These are phyloP conservation scores for Trametes pubescens DNA, from an alignment of 1,284 basidiomycete species.

Conservation along the genomic window DNA sequence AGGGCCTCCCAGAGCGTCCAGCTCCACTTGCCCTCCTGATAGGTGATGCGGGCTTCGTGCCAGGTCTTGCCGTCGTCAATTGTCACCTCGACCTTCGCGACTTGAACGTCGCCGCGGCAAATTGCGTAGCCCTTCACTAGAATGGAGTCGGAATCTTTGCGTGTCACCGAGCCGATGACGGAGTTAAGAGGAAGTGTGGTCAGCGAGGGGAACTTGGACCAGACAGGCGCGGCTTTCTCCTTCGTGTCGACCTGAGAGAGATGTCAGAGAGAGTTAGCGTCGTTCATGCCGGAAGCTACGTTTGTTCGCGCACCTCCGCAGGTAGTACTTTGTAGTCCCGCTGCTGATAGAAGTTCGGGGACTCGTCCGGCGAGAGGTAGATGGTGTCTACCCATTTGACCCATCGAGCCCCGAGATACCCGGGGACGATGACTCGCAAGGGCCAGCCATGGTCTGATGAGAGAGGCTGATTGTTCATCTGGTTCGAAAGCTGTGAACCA, in stretches of 20 bases:
- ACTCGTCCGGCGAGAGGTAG: constrained; percentile 59
- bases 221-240: constrained; percentile 49
- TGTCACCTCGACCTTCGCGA: constrained; percentile 60
- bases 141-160: constrained; percentile 40
- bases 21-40: constrained; percentile 71
- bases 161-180: constrained; percentile 54
- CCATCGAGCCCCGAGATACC: constrained; percentile 77
- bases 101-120: constrained; percentile 53
- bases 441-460: constrained; percentile 74
- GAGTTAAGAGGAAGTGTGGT: constrained; percentile 70
- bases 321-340: constrained; percentile 73
- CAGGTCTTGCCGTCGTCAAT: constrained; percentile 60
- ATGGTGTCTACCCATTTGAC: constrained; percentile 81
- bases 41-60: constrained; percentile 60
- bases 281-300: not conserved
- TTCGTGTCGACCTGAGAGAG: constrained; percentile 39
- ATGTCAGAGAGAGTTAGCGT: not conserved
- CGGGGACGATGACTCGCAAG: constrained; percentile 74
- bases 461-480: constrained; percentile 75
- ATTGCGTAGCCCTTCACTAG: constrained; percentile 68
- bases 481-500: constrained; percentile 22
- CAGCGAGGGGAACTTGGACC: constrained; percentile 63
- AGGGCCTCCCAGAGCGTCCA: constrained; percentile 72
- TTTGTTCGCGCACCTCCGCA: constrained; percentile 50
- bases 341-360: constrained; percentile 73